Base-by-base conservation (phyloP, 2,329 filamentous ascomycete genomes). In the Diaporthe vexans region DNA sequence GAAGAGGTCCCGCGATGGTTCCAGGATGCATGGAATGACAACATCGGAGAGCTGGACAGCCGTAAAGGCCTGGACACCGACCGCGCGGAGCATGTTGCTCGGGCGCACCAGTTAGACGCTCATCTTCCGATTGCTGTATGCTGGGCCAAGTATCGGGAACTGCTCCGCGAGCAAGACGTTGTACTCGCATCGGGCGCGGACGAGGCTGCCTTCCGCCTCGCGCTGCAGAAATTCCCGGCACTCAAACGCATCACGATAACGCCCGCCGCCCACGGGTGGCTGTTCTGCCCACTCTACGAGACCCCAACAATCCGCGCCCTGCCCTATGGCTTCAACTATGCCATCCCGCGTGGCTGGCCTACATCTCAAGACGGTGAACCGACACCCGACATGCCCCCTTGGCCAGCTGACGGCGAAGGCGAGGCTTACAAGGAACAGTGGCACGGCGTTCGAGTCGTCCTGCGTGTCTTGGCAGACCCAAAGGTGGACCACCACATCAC, bases 301-400 rank as follows among this genome's bases (percentile, higher is more conserved):
- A 86, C 85, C 0, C 85, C 85, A 1, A 84, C 84, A 77, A 84
- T 85, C 40, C 83, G 84, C 8, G 79, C 81, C 3, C 81, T 87
- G 17, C 84, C 84, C 0, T 61, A 74, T 2, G 82, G 82, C 5
- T 84, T 87, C 51, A 82, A 82, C 33, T 85, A 86, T 73, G 82
- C 82, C 1, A 77, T 84, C 13, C 81, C 83, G 1, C 79, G 79
- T 21, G 80, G 81, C 17, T 83, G 82, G 83, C 79, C 78, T 3
- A 57, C 51, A 11, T 4, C 67, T 4, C 24, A 17, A 10, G 35
- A n/a, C 1, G 29, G 35, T 11, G 29, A 17, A 1, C n/a, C 21
- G 2, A 35, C 65, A 11, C 37, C 29, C 24, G n/a, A 13, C 3
- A 56, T 56, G 37, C 35, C 0, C 5, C 24, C 51, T 15, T 57